phyloP scores from a whole-genome alignment of 2,329 filamentous ascomycete genomes.

The Geosmithia flava region DNA sequence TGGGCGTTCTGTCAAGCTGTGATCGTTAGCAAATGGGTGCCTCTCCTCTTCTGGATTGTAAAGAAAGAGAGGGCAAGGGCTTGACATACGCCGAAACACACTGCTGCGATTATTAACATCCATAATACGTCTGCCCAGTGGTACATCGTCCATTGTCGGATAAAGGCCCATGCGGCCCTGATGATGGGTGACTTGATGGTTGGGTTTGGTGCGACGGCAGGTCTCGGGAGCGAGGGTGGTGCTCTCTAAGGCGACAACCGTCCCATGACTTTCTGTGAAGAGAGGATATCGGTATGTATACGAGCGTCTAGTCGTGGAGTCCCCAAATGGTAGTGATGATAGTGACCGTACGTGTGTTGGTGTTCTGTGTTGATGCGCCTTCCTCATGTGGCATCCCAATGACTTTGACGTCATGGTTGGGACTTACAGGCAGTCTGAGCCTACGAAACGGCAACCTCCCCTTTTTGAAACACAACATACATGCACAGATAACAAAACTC shows the following conservation, averaged over 20 bases:
- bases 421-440: not conserved
- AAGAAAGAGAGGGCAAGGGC: not conserved
- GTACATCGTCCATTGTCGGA: constrained; percentile 38
- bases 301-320: not conserved
- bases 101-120: constrained; percentile 36
- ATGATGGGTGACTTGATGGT: not conserved
- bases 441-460: too few relatives aligned
- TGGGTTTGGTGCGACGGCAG: not conserved
- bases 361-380: not conserved
- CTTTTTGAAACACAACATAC: too few relatives aligned
- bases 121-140: constrained; percentile 48
- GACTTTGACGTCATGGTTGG: not conserved
- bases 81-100: constrained; percentile 15
- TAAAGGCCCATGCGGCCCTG: not conserved
- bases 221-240: not conserved
- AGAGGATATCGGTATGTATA: not conserved
- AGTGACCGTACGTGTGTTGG: too few relatives aligned
- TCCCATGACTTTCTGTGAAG: not conserved
- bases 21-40: not conserved
- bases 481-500: too few relatives aligned
- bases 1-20: constrained; percentile 39
- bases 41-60: not conserved
- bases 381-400: not conserved
- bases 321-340: too few relatives aligned
- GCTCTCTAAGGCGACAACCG: not conserved